Conservation (phyloP, 2,329 filamentous ascomycete genomes). For the Aspergillus sp. region DNA sequence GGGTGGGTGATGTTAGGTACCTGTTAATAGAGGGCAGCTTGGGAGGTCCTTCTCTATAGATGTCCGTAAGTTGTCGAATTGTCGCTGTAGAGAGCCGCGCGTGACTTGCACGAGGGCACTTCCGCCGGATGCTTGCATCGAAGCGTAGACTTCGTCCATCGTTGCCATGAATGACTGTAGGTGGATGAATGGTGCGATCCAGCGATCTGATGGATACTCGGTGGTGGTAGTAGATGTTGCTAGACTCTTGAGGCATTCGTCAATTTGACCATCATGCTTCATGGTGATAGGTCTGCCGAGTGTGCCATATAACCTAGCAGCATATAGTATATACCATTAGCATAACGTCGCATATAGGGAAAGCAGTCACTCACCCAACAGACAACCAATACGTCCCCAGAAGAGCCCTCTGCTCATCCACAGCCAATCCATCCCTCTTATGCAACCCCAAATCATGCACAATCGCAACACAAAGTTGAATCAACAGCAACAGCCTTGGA, state of each 20-base stretch:
- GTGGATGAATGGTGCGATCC: constrained; percentile 24
- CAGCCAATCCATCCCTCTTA: constrained; percentile 15
- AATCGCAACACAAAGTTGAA: constrained; percentile 25
- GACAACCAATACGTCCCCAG: constrained; percentile 28
- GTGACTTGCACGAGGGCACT: constrained; percentile 8
- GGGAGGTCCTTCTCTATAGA: constrained; percentile 13
- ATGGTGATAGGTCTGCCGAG: neutral
- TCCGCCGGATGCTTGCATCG: constrained; percentile 21
- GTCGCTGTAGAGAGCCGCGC: constrained; percentile 19
- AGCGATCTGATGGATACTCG: constrained; percentile 20
- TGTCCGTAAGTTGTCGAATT: constrained; percentile 13
- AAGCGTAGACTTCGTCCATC: constrained; percentile 22
- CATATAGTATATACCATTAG: neutral
- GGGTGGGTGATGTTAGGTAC: neutral
- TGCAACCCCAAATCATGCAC: constrained; percentile 23
- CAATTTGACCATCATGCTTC: constrained; percentile 11
- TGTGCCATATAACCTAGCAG: neutral
- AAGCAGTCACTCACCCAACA: constrained; percentile 17
- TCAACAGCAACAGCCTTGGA: constrained; percentile 25
- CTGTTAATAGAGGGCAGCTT: constrained; percentile 15
- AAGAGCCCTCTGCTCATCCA: constrained; percentile 24
- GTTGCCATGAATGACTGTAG: constrained; percentile 23
- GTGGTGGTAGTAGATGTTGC: neutral
- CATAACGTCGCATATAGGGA: neutral
- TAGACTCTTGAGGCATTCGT: constrained; percentile 16